Conservation (phyloP, 306 rosid genomes). For the Medicago truncatula region MtrunA17r5.0-ANR NC_053048.1:52680501-52681000, state of each 20-base stretch:
- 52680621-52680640: too few relatives aligned
- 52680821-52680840: neutral
- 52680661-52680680: too few relatives aligned
- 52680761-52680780: neutral
- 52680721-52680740: slow-evolving; percentile 29
- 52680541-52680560: too few relatives aligned
- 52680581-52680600: too few relatives aligned
- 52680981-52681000: neutral
- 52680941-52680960: neutral
- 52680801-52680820: too few relatives aligned
- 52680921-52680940: neutral
- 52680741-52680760: slow-evolving; percentile 7
- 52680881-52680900: neutral
- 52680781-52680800: neutral
- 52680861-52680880: neutral
- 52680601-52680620: too few relatives aligned
- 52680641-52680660: too few relatives aligned
- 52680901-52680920: neutral
- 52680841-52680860: neutral
- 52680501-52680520: too few relatives aligned
- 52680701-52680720: neutral
- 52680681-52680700: neutral
- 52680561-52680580: too few relatives aligned
- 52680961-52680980: neutral
- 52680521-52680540: too few relatives aligned